Evolutionary conservation across 2,329 filamentous ascomycete species (phyloP).

Genomic region (Stromatinia cepivora): DNA sequence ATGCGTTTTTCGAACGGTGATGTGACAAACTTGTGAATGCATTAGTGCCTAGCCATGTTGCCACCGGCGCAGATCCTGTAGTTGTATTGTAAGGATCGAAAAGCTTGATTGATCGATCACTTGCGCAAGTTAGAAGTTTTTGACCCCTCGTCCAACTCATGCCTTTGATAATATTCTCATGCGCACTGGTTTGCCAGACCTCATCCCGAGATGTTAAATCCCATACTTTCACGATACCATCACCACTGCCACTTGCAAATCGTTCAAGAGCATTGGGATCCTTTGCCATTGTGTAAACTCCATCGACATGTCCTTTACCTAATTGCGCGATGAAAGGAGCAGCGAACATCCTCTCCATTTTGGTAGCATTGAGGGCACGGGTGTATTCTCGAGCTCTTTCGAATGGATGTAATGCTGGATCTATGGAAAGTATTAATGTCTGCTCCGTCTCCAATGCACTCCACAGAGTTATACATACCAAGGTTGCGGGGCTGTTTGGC

Average conservation of each 20-base stretch:
- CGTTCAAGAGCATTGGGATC: slow-evolving; percentile 73
- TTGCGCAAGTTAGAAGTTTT: slow-evolving; percentile 83
- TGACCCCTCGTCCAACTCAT: slow-evolving; percentile 85
- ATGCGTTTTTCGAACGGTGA: slow-evolving; percentile 74
- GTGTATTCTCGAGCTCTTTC: slow-evolving; percentile 87
- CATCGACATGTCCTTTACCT: slow-evolving; percentile 88
- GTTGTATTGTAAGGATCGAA: slow-evolving; percentile 83
- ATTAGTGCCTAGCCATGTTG: slow-evolving; percentile 79
- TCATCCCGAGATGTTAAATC: slow-evolving; percentile 72
- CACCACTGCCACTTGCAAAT: slow-evolving; percentile 81
- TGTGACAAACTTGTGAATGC: slow-evolving; percentile 84
- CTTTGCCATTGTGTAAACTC: slow-evolving; percentile 78
- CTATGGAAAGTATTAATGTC: slow-evolving; percentile 5
- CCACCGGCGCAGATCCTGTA: slow-evolving; percentile 67
- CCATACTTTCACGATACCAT: slow-evolving; percentile 94
- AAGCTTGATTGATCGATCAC: slow-evolving; percentile 83
- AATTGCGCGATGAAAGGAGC: slow-evolving; percentile 83
- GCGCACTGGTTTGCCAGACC: slow-evolving; percentile 76
- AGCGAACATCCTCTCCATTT: slow-evolving; percentile 90
- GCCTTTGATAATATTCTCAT: slow-evolving; percentile 92
- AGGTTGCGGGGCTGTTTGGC: slow-evolving; percentile 69
- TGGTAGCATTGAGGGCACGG: slow-evolving; percentile 77
- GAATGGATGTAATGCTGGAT: slow-evolving; percentile 58
- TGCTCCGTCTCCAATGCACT: background rate
- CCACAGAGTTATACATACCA: slow-evolving; percentile 47